Evolutionary conservation across 2,329 filamentous ascomycete genomes (phyloP), one percentile per base, ranked within the genome.

Genomic region (Scorias spongiosa): DNA sequence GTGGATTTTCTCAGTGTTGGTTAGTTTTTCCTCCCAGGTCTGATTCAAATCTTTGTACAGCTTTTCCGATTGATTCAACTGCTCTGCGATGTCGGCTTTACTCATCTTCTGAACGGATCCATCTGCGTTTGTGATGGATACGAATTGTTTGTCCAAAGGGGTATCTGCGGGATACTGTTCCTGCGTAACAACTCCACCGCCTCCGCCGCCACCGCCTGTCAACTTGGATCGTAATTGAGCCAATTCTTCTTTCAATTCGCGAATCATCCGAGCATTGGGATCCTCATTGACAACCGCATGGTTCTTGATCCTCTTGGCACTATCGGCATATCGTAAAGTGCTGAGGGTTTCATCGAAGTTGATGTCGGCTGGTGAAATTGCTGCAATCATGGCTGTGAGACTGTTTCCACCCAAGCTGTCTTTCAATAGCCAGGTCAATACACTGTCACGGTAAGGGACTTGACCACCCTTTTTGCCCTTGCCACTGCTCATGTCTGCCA

Each of bases 301-400:
- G 67, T 98, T 98, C 85, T 96, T 96, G 74, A 98, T 98, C 55
- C 91, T 80, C 68, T 98, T 98, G 20, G 91, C 91, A 7, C 87
- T 95, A 60, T 98, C 89, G 44, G 93, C 91, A 63, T 98, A 98
- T 57, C 93, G 79, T 26, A 98, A 72, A 1, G 91, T 98, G 60
- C 88, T 91, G 14, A 98, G 72, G 0, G 93, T 98, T 65, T 98
- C 91, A 52, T 98, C 91, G 59, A 93, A 96, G 65, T 98, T 98
- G 68, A 96, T 96, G 64, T 98, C 91, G 44, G 91, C 91, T 3
- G 91, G 91, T 57, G 88, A 95, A 59, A 98, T 95, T 42, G 89
- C 89, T 42, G 91, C 93, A 71, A 98, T 98, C 93, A 98, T 98
- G 47, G 91, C 91, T 18, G 91, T 98, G 84, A 96, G 89, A 62